Conservation (phyloP, 2,329 filamentous ascomycete species). For the Lecanosticta acicola region DNA sequence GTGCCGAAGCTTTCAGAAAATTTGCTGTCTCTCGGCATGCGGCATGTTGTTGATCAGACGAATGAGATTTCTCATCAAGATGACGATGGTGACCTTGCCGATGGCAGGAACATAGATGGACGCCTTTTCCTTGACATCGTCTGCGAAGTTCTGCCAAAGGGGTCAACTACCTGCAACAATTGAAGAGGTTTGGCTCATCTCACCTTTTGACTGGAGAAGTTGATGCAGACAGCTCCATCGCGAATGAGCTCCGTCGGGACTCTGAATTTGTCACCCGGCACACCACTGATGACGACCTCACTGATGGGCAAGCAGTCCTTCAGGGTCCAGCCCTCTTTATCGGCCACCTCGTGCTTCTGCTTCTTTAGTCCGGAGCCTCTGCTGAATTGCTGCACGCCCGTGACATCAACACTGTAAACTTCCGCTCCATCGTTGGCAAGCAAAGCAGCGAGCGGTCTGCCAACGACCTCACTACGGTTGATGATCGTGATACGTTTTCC, state of each 20-base stretch:
- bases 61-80: slow-evolving; percentile 81
- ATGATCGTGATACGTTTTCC: slow-evolving; percentile 94
- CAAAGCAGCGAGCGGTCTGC: slow-evolving; percentile 82
- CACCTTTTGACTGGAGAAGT: slow-evolving; percentile 87
- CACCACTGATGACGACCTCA: slow-evolving; percentile 91
- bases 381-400: slow-evolving; percentile 86
- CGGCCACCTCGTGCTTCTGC: slow-evolving; percentile 76
- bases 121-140: slow-evolving; percentile 87
- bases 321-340: slow-evolving; percentile 73
- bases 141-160: slow-evolving; percentile 68
- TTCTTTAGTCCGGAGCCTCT: slow-evolving; percentile 82
- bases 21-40: slow-evolving; percentile 7
- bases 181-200: slow-evolving; percentile 11
- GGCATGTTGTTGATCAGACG: slow-evolving; percentile 38
- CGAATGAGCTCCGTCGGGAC: slow-evolving; percentile 76
- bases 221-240: slow-evolving; percentile 95
- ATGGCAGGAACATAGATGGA: slow-evolving; percentile 96
- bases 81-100: slow-evolving; percentile 94
- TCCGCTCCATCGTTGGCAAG: slow-evolving; percentile 93
- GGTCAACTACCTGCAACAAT: slow-evolving; percentile 1
- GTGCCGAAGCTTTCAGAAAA: background rate
- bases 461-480: slow-evolving; percentile 93
- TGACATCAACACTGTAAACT: slow-evolving; percentile 92
- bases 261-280: slow-evolving; percentile 83
- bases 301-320: slow-evolving; percentile 79